phyloP scores from a whole-genome alignment of 1,139 yeast genomes.

The Sugiyamaella grinbergsii region DNA sequence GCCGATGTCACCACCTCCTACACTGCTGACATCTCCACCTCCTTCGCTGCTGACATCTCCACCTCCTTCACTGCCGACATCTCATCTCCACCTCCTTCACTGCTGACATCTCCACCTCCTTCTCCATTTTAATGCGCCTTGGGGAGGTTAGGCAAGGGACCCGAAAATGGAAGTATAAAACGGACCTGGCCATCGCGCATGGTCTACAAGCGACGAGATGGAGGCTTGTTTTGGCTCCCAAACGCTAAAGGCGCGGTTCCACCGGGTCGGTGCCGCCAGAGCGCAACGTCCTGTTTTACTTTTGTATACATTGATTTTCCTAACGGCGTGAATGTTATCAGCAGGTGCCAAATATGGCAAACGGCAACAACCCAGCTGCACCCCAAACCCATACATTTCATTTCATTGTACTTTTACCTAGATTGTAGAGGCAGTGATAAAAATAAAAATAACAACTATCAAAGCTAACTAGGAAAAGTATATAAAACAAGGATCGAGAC shows the following conservation, averaged over 20 bases:
- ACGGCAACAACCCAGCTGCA: not conserved
- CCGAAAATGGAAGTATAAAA: slow-evolving; percentile 7
- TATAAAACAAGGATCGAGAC: slow-evolving; percentile 6
- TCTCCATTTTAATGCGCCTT: too few species aligned
- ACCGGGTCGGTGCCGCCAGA: not conserved
- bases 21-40: too few species aligned
- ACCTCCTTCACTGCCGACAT: too few species aligned
- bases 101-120: too few species aligned
- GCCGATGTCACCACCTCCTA: too few species aligned
- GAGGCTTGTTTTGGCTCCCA: not conserved
- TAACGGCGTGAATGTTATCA: too few species aligned
- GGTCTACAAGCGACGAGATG: slow-evolving; percentile 6
- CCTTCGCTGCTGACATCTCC: too few species aligned
- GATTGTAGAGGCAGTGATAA: slow-evolving; percentile 1
- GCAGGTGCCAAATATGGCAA: too few species aligned
- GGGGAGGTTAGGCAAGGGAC: slow-evolving; percentile 2
- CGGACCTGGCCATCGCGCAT: slow-evolving; percentile 9
- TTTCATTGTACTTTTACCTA: not conserved
- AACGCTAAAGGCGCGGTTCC: not conserved
- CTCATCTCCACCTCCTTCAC: not conserved
- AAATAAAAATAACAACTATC: slow-evolving; percentile 11
- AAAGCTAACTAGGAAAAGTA: slow-evolving; percentile 5
- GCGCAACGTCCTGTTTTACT: not conserved
- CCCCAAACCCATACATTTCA: not conserved
- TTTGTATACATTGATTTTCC: slow-evolving; percentile 1